phyloP scores from a whole-genome alignment of 139 green algal species.

The Edaphochlamys debaryana region DNA sequence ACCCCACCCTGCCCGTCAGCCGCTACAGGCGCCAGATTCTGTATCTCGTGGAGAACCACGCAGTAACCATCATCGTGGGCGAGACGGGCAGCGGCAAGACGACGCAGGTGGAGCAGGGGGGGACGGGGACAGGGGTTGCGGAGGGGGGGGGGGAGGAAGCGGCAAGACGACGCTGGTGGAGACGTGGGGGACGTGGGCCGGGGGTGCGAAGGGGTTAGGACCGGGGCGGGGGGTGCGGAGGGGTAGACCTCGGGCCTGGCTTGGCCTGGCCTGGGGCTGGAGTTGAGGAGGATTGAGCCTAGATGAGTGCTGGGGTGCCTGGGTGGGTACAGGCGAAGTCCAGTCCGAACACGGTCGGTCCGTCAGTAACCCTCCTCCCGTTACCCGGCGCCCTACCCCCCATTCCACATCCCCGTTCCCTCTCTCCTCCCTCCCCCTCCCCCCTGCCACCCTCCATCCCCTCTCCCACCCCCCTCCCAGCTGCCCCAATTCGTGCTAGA shows the following conservation, averaged over 20 bases:
- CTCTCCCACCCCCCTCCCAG: constrained; percentile 40
- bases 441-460: no score
- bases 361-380: no score
- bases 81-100: constrained; percentile 96
- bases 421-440: background rate
- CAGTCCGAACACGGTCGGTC: no score
- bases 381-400: no score
- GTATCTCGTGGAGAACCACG: constrained; percentile 83
- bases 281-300: no score
- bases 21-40: constrained; percentile 71
- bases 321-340: no score
- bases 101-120: constrained; percentile 54
- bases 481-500: constrained; percentile 81
- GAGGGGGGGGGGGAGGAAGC: background rate
- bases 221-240: no score
- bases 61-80: constrained; percentile 86
- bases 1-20: constrained; percentile 45
- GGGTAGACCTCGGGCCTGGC: no score
- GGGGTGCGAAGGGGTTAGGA: background rate
- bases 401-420: no score
- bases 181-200: no score
- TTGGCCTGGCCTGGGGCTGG: no score
- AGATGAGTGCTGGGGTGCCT: no score
- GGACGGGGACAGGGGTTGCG: background rate
- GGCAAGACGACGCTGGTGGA: background rate